These are phyloP conservation scores for Endothia cerciana DNA, from an alignment of 2,329 filamentous ascomycete species.

Conservation along the genomic window DNA sequence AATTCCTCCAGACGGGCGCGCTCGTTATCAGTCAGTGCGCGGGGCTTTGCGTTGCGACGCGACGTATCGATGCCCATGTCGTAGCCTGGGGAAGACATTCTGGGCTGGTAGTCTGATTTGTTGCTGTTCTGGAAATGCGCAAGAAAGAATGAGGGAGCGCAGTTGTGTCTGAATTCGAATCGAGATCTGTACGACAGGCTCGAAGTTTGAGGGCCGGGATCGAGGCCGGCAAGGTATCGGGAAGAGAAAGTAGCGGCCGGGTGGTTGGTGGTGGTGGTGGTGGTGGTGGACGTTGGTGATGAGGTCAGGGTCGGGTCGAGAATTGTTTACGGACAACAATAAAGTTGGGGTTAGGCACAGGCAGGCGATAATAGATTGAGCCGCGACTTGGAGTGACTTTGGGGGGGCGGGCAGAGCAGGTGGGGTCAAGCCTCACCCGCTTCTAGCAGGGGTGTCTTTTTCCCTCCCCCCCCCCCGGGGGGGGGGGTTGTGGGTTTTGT, in stretches of 20 bases:
- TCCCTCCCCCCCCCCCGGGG: no score
- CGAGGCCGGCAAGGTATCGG: not conserved
- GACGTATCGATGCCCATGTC: slow-evolving; percentile 74
- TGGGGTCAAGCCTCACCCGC: slow-evolving; percentile 9
- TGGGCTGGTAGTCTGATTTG: slow-evolving; percentile 11
- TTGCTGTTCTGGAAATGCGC: slow-evolving; percentile 8
- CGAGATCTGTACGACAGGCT: not conserved
- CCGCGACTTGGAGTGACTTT: not conserved
- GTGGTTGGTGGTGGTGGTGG: not conserved
- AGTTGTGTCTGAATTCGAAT: not conserved
- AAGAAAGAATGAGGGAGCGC: not conserved
- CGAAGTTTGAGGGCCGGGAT: not conserved
- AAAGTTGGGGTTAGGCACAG: not conserved
- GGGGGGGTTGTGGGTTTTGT: no score
- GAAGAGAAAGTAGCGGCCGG: not conserved
- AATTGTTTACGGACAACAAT: slow-evolving; percentile 16
- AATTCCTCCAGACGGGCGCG: slow-evolving; percentile 86
- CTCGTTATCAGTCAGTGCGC: slow-evolving; percentile 80
- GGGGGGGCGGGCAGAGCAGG: not conserved
- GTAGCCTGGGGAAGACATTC: slow-evolving; percentile 35
- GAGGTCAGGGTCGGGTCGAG: slow-evolving; percentile 9
- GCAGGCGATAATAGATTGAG: not conserved
- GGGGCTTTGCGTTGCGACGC: slow-evolving; percentile 84
- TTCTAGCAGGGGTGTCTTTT: not conserved
- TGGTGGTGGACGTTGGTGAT: slow-evolving; percentile 1